Percentiles rank a stretch among this genome's conserved stretches.
Evolutionary conservation across 2,329 filamentous ascomycete species (phyloP).

Genomic region (Neonectria magnoliae): DNA sequence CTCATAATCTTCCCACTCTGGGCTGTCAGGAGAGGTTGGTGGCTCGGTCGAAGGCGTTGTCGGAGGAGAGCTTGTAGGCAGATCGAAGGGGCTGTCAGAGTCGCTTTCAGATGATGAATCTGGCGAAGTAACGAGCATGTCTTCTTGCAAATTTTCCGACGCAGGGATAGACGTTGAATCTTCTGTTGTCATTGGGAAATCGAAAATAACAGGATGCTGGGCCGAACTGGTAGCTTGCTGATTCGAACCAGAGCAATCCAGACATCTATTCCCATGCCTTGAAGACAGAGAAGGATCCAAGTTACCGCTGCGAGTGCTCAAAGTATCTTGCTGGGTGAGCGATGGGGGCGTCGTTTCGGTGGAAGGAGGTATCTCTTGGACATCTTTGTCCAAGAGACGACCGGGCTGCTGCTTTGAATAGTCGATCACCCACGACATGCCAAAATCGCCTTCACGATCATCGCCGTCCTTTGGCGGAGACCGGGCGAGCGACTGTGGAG

Average conservation of each 20-base stretch:
- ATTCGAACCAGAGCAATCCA: neutral
- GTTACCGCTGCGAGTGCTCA: constrained; percentile 8
- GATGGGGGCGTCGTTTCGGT: neutral
- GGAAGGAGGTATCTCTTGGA: neutral
- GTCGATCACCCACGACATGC: constrained; percentile 5
- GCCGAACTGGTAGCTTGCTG: neutral
- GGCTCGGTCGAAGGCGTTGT: neutral
- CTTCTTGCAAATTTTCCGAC: neutral
- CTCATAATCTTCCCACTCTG: neutral
- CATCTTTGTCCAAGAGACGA: neutral
- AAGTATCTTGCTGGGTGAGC: constrained; percentile 16
- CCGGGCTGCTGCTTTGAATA: neutral
- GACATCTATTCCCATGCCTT: neutral
- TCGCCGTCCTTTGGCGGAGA: neutral
- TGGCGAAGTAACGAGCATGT: neutral
- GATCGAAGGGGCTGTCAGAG: neutral
- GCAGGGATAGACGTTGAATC: neutral
- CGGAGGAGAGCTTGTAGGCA: neutral
- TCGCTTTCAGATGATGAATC: neutral
- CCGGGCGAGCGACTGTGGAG: constrained; percentile 5
- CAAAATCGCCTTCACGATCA: neutral
- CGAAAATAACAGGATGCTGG: neutral
- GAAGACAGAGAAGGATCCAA: neutral
- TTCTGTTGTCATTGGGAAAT: neutral
- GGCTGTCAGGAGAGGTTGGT: neutral